Percentiles rank a stretch among this genome's conserved stretches.
Conservation (phyloP, 2,329 filamentous ascomycete genomes). For the Neofusicoccum umdonicola region DNA sequence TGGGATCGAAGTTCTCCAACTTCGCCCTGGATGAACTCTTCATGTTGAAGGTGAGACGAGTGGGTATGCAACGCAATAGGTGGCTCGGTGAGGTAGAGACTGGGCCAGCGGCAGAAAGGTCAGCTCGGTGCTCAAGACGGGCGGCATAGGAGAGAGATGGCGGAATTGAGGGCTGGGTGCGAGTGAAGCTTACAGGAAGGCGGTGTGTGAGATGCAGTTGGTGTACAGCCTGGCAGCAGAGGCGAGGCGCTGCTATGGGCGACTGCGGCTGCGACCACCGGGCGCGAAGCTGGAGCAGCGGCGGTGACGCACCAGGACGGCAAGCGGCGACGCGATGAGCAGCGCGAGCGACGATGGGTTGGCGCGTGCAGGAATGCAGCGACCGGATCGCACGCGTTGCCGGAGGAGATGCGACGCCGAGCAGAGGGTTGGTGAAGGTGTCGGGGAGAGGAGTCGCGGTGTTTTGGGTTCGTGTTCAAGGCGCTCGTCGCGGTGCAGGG, state of each 20-base stretch:
- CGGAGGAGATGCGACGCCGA: neutral
- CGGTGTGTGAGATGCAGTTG: neutral
- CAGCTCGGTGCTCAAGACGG: neutral
- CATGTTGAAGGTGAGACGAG: slow-evolving; percentile 23
- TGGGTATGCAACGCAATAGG: neutral
- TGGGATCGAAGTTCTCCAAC: slow-evolving; percentile 34
- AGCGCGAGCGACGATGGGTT: neutral
- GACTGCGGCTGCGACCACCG: slow-evolving; percentile 7
- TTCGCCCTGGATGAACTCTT: slow-evolving; percentile 36
- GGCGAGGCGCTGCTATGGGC: neutral
- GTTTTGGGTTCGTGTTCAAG: slow-evolving; percentile 18
- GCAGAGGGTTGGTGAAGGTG: neutral
- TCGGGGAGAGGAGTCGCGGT: neutral
- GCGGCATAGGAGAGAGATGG: neutral
- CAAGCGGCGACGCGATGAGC: neutral
- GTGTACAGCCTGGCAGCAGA: neutral
- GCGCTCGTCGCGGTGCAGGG: slow-evolving; percentile 13
- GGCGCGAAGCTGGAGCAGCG: slow-evolving; percentile 12
- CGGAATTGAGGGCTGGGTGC: neutral
- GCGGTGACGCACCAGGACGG: slow-evolving; percentile 1
- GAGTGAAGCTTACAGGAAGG: neutral
- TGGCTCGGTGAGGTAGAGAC: neutral
- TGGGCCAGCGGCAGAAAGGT: neutral
- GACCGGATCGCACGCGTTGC: neutral
- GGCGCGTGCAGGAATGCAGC: neutral